A percentile compares a stretch with the other conserved stretches of the same genome.
Conservation (phyloP, 2,329 filamentous ascomycete species). For the Exophiala lecanii-corni region DNA sequence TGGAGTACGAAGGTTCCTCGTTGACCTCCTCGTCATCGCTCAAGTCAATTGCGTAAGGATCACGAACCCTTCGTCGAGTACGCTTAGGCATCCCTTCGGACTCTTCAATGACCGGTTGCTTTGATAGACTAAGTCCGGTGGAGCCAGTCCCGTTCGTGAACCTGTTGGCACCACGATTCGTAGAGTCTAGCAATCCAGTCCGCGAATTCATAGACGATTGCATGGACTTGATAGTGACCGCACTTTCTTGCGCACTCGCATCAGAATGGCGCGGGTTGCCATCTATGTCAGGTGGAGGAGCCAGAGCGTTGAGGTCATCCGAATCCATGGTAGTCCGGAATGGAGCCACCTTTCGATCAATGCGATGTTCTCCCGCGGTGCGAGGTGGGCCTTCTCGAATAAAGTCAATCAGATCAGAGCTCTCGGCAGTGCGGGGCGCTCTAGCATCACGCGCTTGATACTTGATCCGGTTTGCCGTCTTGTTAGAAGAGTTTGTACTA, state of each 20-base stretch:
- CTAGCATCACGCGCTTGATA: slow-evolving; percentile 69
- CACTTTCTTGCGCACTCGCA: slow-evolving; percentile 44
- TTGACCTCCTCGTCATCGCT: slow-evolving; percentile 64
- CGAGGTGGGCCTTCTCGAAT: slow-evolving; percentile 79
- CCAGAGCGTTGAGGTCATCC: slow-evolving; percentile 56
- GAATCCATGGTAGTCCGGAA: slow-evolving; percentile 84
- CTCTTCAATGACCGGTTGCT: slow-evolving; percentile 28
- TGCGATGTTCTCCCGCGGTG: slow-evolving; percentile 56
- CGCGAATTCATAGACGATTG: slow-evolving; percentile 70
- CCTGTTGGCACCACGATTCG: slow-evolving; percentile 27
- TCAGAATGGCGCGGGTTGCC: slow-evolving; percentile 35
- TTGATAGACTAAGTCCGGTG: slow-evolving; percentile 9
- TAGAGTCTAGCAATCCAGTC: slow-evolving; percentile 58
- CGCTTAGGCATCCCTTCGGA: slow-evolving; percentile 56
- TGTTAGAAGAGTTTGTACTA: slow-evolving; percentile 8
- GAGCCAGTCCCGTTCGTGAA: slow-evolving; percentile 7
- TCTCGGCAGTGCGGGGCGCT: slow-evolving; percentile 60
- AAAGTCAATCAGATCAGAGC: slow-evolving; percentile 89
- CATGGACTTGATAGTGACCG: slow-evolving; percentile 45
- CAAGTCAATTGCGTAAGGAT: slow-evolving; percentile 89
- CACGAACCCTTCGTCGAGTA: slow-evolving; percentile 72
- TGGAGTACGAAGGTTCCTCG: slow-evolving; percentile 40
- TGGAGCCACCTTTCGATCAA: slow-evolving; percentile 76
- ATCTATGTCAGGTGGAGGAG: slow-evolving; percentile 29
- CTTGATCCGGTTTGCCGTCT: slow-evolving; percentile 36